phyloP scores from a whole-genome alignment of 371 early-diverging fungal genomes.

The Mycotypha africana region DNA sequence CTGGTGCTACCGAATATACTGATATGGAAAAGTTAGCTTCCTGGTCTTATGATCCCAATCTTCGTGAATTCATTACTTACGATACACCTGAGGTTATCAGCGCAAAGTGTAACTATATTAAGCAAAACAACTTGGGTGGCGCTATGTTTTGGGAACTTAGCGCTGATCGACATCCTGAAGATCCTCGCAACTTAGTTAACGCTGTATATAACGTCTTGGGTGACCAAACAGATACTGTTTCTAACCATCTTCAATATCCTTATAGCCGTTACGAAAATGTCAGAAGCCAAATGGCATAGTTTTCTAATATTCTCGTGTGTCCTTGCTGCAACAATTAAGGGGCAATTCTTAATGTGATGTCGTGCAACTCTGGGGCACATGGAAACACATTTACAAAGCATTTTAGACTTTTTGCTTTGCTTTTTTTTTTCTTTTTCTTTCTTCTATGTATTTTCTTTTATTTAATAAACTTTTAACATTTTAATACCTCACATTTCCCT shows the following conservation, averaged over 20 bases:
- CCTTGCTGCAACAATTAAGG: no score
- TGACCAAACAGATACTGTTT: constrained; percentile 29
- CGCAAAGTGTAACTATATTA: constrained; percentile 73
- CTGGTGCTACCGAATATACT: constrained; percentile 61
- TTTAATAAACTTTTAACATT: no score
- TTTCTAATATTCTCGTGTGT: no score
- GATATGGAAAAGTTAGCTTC: constrained; percentile 67
- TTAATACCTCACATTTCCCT: no score
- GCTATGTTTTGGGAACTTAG: constrained; percentile 85
- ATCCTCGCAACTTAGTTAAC: constrained; percentile 42
- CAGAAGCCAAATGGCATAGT: constrained; percentile 19
- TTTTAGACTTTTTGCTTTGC: no score
- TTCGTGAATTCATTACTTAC: constrained; percentile 72
- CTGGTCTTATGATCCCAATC: constrained; percentile 65
- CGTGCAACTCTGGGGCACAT: no score
- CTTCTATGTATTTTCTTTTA: no score
- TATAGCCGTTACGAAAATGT: constrained; percentile 49
- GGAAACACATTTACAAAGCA: no score
- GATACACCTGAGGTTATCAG: constrained; percentile 66
- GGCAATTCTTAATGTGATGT: no score
- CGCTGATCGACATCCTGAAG: constrained; percentile 45
- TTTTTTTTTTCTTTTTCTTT: no score
- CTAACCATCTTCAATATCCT: constrained; percentile 46
- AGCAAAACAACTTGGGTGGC: constrained; percentile 63
- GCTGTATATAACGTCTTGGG: constrained; percentile 32